Conservation (phyloP, 2,329 filamentous ascomycete species). For the Fusarium sarcochroum region DNA sequence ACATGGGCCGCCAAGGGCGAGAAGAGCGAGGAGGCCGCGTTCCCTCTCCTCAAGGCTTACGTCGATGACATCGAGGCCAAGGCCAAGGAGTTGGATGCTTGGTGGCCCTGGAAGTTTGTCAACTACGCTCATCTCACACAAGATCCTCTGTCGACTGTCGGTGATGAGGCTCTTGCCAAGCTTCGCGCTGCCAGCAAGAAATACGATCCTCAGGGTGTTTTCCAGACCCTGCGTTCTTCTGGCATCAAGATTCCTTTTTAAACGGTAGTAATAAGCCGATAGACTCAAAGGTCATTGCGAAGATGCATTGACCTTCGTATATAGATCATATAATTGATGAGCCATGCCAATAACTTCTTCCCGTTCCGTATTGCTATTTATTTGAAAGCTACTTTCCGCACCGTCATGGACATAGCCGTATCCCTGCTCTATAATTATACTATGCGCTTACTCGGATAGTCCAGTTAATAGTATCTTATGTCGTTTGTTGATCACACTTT, state of each 20-base stretch:
- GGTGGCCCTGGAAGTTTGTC: conserved; percentile 56
- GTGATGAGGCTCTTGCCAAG: conserved; percentile 54
- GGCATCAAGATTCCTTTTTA: conserved; percentile 52
- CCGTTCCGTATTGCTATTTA: too few species aligned
- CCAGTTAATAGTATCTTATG: too few species aligned
- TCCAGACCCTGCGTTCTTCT: conserved; percentile 53
- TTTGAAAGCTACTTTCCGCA: too few species aligned
- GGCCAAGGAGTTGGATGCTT: conserved; percentile 43
- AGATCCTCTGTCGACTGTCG: conserved; percentile 56
- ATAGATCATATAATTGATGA: background rate
- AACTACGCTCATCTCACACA: conserved; percentile 61
- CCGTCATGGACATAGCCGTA: too few species aligned
- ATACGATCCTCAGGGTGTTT: conserved; percentile 57
- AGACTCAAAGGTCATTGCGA: background rate
- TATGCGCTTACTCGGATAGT: too few species aligned
- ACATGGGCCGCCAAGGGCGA: conserved; percentile 52
- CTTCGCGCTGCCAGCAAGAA: conserved; percentile 52
- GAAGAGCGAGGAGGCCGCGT: conserved; percentile 52
- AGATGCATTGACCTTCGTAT: background rate
- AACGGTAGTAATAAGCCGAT: background rate
- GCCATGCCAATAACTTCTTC: background rate
- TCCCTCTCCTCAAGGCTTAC: conserved; percentile 54
- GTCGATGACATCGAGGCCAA: conserved; percentile 50
- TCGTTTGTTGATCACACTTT: too few species aligned
- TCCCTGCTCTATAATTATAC: too few species aligned